These are phyloP conservation scores for Phytophthora pseudosyringae DNA, from an alignment of 352 stramenopile species.

Conservation along the genomic window DNA sequence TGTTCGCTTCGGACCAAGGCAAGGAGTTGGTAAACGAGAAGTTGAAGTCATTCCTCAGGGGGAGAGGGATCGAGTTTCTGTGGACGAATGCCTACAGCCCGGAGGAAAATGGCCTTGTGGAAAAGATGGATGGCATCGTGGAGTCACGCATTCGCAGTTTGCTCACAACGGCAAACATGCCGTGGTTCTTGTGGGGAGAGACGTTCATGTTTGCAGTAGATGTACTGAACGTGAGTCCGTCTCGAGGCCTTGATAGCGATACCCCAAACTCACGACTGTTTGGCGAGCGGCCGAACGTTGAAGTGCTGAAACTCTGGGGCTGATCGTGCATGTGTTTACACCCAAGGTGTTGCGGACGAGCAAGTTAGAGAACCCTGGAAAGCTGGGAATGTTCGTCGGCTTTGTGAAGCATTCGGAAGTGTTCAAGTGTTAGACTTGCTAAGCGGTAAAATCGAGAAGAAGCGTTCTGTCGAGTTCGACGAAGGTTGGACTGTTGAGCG, in stretches of 20 bases:
- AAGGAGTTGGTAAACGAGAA: slow-evolving; percentile 13
- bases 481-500: background rate
- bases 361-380: slow-evolving; percentile 20
- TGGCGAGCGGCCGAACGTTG: slow-evolving; percentile 3
- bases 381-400: slow-evolving; percentile 4
- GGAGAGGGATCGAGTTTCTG: slow-evolving; percentile 10
- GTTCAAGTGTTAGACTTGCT: slow-evolving; percentile 9
- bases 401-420: slow-evolving; percentile 9
- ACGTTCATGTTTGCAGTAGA: slow-evolving; percentile 5
- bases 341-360: slow-evolving; percentile 4
- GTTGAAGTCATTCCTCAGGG: slow-evolving; percentile 15
- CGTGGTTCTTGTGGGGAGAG: slow-evolving; percentile 3
- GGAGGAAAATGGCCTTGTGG: slow-evolving; percentile 15
- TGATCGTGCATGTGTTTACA: slow-evolving; percentile 8
- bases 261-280: slow-evolving; percentile 7
- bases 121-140: slow-evolving; percentile 9
- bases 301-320: slow-evolving; percentile 4
- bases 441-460: slow-evolving; percentile 3
- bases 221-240: slow-evolving; percentile 6
- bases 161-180: slow-evolving; percentile 8
- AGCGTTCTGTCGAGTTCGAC: background rate
- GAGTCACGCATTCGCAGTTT: background rate
- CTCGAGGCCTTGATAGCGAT: slow-evolving; percentile 3
- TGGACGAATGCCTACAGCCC: slow-evolving; percentile 21
- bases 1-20: slow-evolving; percentile 7